These are phyloP conservation scores for Phytophthora tentaculata DNA, from an alignment of 352 stramenopile species.

Conservation along the genomic window DNA sequence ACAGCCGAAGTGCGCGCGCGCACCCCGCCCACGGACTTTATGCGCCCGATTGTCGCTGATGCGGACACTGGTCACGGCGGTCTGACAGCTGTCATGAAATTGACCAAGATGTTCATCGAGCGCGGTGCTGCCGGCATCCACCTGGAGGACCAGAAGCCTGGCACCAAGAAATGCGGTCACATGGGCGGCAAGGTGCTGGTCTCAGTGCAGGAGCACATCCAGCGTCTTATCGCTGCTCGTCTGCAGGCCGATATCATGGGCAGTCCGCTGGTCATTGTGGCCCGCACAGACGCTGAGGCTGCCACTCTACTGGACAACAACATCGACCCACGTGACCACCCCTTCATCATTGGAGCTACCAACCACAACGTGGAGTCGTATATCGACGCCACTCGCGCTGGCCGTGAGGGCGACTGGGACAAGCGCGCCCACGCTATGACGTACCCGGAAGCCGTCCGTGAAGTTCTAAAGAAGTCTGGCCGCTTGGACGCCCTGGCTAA, in stretches of 20 bases:
- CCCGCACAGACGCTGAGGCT: conserved; percentile 97
- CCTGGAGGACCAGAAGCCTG: conserved; percentile 99
- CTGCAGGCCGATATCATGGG: conserved; percentile 97
- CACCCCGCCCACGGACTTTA: conserved; percentile 92
- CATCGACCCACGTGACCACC: conserved; percentile 97
- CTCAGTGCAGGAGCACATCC: conserved; percentile 97
- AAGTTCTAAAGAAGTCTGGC: conserved; percentile 71
- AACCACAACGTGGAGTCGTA: conserved; percentile 90
- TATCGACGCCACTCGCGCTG: conserved; percentile 74
- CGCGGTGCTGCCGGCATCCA: conserved; percentile 97
- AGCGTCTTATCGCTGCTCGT: conserved; percentile 95
- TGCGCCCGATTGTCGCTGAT: conserved; percentile 97
- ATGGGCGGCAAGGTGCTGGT: conserved; percentile 99
- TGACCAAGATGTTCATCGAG: conserved; percentile 99
- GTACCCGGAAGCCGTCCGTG: conserved; percentile 95
- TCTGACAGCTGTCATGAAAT: conserved; percentile 97
- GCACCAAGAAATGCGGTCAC: conserved; percentile 99
- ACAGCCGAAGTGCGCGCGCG: conserved; percentile 77
- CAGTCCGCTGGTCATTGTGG: conserved; percentile 95
- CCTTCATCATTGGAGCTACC: conserved; percentile 97
- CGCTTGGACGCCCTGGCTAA: conserved; percentile 75
- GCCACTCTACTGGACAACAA: conserved; percentile 98
- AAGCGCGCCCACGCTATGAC: conserved; percentile 94
- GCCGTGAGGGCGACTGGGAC: conserved; percentile 88
- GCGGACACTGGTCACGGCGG: conserved; percentile 97